Evolutionary conservation across 1,139 yeast genomes (phyloP), one percentile per base, ranked within the genome.

Genomic region (Lodderomyces orthopsilosis): DNA sequence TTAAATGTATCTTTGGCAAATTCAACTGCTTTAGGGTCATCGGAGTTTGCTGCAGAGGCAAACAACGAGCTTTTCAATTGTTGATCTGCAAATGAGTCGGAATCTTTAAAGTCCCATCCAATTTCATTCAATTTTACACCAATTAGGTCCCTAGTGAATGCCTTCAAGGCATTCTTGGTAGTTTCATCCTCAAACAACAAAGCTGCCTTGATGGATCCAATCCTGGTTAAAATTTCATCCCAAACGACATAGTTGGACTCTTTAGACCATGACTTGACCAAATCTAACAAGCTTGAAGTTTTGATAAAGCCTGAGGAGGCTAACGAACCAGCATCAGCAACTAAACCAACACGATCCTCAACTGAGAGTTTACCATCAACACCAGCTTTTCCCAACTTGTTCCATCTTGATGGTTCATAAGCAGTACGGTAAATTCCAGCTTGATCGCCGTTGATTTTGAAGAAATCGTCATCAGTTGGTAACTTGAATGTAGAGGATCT

Each of bases 271-370:
- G 75, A 68, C 47, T 79, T 74, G 41, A 86, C 77, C 56, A 87
- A 77, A 50, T 75, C 73, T 51, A 87, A 75, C 56, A 86, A 75
- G 55, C 75, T 81, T 10, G 82, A 71, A 23, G 94, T 83, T 44
- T 83, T 71, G 48, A 84, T 79, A 59, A 79, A 82, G 14, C 95
- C 95, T 37, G 90, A 79, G 13, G 82, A 67, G 2, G 93, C 78
- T 53, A 87, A 75, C 8, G 91, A 78, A 42, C 78, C 82, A 21
- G 88, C 86, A 67, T 88, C 96, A 21, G 94, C 89, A 40, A 88
- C 87, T 52, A 88, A 77, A 44, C 95, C 95, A 45, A 86, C 85
- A 63, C 94, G 82, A 62, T 88, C 96, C 61, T 85, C 91, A 41
- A 84, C 88, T 6, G 91, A 75, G 52, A 88, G 74, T 52, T 78